Conservation (phyloP, 805 yeast species). For the Lachancea sp. region DNA sequence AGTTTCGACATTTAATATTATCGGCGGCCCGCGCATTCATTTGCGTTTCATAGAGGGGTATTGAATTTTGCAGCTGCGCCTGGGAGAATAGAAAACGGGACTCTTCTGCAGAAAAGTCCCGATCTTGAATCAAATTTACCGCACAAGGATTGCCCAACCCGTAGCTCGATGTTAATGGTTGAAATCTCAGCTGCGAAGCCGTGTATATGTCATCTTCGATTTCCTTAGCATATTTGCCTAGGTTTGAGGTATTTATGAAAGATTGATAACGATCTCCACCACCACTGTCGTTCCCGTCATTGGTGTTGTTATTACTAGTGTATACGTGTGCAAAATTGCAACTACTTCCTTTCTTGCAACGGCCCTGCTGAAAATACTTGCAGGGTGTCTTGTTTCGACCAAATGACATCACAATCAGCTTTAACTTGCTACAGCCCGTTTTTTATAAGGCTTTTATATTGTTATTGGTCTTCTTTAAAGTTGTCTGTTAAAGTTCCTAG, state of each 20-base stretch:
- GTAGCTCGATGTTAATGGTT: slow-evolving; percentile 39
- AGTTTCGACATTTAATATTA: slow-evolving; percentile 38
- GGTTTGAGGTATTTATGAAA: slow-evolving; percentile 21
- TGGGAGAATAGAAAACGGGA: slow-evolving; percentile 41
- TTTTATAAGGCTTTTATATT: background rate
- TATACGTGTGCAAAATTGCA: slow-evolving; percentile 42
- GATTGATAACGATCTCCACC: slow-evolving; percentile 17
- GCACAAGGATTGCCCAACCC: slow-evolving; percentile 45
- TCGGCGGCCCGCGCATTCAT: slow-evolving; percentile 41
- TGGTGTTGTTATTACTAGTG: slow-evolving; percentile 11
- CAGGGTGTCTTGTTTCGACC: slow-evolving; percentile 34
- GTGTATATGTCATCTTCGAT: slow-evolving; percentile 23
- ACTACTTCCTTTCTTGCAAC: slow-evolving; percentile 38
- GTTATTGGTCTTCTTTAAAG: background rate
- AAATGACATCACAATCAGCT: slow-evolving; percentile 7
- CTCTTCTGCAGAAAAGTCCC: slow-evolving; percentile 54
- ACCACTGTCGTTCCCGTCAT: slow-evolving; percentile 6
- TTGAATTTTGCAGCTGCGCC: slow-evolving; percentile 35
- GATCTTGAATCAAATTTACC: slow-evolving; percentile 41
- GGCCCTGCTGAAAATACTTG: slow-evolving; percentile 39
- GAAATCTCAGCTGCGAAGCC: slow-evolving; percentile 22
- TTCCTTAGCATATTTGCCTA: slow-evolving; percentile 27
- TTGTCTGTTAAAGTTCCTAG: background rate
- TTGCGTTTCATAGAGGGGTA: slow-evolving; percentile 37
- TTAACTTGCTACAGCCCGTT: background rate